Base-by-base conservation (phyloP, 345 rosid species). In the Psidium guajava region DNA sequence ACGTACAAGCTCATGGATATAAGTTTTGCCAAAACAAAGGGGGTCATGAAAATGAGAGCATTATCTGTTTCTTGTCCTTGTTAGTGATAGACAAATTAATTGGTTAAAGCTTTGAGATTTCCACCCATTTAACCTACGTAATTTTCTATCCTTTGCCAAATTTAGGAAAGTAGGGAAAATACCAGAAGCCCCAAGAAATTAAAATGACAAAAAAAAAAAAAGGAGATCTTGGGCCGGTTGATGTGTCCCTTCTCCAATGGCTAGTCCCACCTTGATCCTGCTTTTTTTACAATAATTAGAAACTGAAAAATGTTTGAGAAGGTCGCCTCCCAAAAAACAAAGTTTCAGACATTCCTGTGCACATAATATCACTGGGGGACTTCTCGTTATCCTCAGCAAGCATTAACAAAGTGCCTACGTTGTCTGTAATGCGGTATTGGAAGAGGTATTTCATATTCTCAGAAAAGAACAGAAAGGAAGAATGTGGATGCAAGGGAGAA, bases 381-480 rank as follows among this genome's bases (percentile, higher is more conserved):
- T 69, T 21, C 47, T 69, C 47, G 47, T 36, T 69, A 69, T 18
- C 77, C 77, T 32, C 77, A 18, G 25, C 77, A 32, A 69, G 18
- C 24, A 69, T 69, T 36, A 36, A 69, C 9, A 69, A 69, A 69
- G 47, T 32, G 77, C 25, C 77, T 32, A 69, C 10, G 47, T 15
- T 69, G 47, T 69, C 77, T 69, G 77, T 32, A 69, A 32, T n/a
- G n/a, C 49, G 80, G 80, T 49, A 47, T 75, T 64, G 32, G 57
- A 22, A 55, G 14, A n/a, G 74, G 84, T 73, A 84, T 85, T 20
- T 82, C 36, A 69, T 84, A n/a, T n/a, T 61, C 74, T 42, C 83
- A 86, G 84, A 88, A 82, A 55, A 85, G 87, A 90, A 87, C 88
- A 87, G 87, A 88, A 89, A 83, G 36, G 75, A 77, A 87, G 89